phyloP scores from a whole-genome alignment of 352 stramenopile genomes.

The Thalassiosira oceanica region DNA sequence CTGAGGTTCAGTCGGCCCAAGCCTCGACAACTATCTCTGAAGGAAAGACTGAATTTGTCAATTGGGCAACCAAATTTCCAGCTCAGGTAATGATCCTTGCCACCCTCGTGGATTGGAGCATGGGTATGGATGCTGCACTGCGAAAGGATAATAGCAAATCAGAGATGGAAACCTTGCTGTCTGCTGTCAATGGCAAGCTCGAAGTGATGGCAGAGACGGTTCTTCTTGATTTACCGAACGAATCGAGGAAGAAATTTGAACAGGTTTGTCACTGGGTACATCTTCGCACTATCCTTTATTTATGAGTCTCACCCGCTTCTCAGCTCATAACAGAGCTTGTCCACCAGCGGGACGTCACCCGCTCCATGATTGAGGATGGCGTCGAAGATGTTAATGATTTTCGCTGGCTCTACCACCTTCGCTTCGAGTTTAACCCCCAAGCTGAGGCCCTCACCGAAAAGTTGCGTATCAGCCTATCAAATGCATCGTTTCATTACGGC shows the following conservation, averaged over 20 bases:
- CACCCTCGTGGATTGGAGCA: conserved; percentile 96
- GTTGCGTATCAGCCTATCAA: conserved; percentile 95
- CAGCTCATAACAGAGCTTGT: conserved; percentile 99
- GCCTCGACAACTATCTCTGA: conserved; percentile 69
- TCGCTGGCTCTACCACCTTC: conserved; percentile 98
- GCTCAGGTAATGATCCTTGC: conserved; percentile 99
- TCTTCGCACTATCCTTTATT: not conserved
- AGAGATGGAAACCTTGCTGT: conserved; percentile 68
- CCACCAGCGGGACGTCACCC: conserved; percentile 97
- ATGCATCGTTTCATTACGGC: conserved; percentile 97
- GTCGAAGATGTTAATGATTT: conserved; percentile 91
- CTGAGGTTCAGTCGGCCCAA: conserved; percentile 63
- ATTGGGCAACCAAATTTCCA: conserved; percentile 96
- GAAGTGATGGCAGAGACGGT: conserved; percentile 96
- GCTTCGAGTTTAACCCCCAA: conserved; percentile 91
- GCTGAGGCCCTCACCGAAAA: conserved; percentile 87
- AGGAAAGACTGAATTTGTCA: conserved; percentile 87
- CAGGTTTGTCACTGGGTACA: too few relatives aligned
- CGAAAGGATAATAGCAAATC: conserved; percentile 75
- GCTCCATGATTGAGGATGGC: conserved; percentile 86
- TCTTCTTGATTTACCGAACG: conserved; percentile 90
- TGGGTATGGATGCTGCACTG: conserved; percentile 89
- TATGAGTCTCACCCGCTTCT: too few relatives aligned
- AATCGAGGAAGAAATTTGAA: conserved; percentile 94
- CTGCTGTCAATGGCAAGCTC: conserved; percentile 82